Conservation (phyloP, 352 stramenopile species). For the Globisporangium camurandrum region DNA sequence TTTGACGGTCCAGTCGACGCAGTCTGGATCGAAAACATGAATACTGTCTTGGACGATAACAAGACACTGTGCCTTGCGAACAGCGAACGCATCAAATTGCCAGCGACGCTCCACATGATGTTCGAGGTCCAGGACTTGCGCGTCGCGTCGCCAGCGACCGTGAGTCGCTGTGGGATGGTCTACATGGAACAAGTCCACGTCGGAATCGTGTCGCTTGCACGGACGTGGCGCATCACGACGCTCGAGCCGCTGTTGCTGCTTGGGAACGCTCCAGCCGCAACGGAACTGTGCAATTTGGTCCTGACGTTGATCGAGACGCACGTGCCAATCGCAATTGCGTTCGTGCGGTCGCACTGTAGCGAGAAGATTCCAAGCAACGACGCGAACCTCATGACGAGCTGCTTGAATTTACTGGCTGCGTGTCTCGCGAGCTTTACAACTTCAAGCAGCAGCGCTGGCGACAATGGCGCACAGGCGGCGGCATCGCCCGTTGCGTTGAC, state of each 20-base stretch:
- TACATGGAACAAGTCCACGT: constrained; percentile 91
- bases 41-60: constrained; percentile 86
- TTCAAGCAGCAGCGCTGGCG: constrained; percentile 30
- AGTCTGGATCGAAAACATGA: constrained; percentile 93
- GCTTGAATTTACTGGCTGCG: constrained; percentile 82
- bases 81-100: constrained; percentile 84
- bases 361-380: constrained; percentile 88
- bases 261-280: constrained; percentile 22
- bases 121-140: constrained; percentile 90
- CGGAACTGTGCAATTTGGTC: constrained; percentile 59
- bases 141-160: constrained; percentile 83
- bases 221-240: constrained; percentile 71
- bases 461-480: constrained; percentile 40
- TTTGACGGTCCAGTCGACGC: constrained; percentile 89
- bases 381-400: constrained; percentile 82
- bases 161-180: constrained; percentile 88
- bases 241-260: constrained; percentile 66
- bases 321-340: constrained; percentile 74
- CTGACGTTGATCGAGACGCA: constrained; percentile 76
- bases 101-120: constrained; percentile 88
- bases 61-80: constrained; percentile 84
- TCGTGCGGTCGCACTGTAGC: constrained; percentile 84
- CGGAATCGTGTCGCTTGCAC: constrained; percentile 57
- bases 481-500: too few species aligned
- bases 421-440: constrained; percentile 42